Conservation (phyloP, 176 grass and related monocot genomes). For the maize (Zea mays) region DNA sequence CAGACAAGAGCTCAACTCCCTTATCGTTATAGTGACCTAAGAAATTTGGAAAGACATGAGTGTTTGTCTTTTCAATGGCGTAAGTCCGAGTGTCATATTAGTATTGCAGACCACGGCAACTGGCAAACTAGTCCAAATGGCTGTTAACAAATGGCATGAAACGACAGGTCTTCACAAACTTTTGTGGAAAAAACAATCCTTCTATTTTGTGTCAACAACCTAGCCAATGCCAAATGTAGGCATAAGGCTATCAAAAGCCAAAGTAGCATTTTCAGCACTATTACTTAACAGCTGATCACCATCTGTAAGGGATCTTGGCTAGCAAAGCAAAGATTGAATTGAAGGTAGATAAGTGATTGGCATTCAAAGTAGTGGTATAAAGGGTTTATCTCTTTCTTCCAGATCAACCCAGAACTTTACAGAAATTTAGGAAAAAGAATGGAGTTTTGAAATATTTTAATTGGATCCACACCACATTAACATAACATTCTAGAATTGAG, state of each 20-base stretch:
- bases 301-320: not conserved
- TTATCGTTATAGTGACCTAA: not conserved
- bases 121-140: not conserved
- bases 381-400: slow-evolving; percentile 3
- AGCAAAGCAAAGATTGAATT: not conserved
- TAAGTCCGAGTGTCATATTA: not conserved
- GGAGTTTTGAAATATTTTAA: not conserved
- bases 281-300: slow-evolving; percentile 7
- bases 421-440: slow-evolving; percentile 5
- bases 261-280: not conserved
- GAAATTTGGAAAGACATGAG: not conserved
- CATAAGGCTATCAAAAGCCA: not conserved
- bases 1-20: not conserved
- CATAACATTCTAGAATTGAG: slow-evolving; percentile 3
- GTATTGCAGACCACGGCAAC: not conserved
- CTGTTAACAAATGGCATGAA: not conserved
- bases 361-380: not conserved
- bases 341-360: not conserved
- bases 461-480: not conserved
- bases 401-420: slow-evolving; percentile 14
- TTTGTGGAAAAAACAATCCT: not conserved
- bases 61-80: not conserved
- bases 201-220: not conserved
- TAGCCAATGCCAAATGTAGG: not conserved
- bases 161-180: not conserved